Percentiles rank a stretch among this genome's conserved stretches.
Evolutionary conservation across 1,139 yeast genomes (phyloP).

Genomic region (Saccharomyces hybrid): DNA sequence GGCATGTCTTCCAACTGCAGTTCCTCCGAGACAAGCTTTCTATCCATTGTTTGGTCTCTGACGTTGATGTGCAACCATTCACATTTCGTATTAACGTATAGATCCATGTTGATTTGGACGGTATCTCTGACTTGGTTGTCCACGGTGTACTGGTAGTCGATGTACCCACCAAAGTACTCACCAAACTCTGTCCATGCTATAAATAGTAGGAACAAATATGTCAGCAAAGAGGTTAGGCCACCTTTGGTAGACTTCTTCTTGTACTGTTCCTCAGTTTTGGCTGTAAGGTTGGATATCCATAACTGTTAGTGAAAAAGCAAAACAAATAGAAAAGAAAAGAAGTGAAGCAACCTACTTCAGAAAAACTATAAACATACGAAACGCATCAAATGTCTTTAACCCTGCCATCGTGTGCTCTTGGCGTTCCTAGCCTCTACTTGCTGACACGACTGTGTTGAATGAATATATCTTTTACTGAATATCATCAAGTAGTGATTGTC

Average conservation of each 20-base stretch:
- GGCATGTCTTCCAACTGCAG: slow-evolving; percentile 58
- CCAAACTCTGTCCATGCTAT: slow-evolving; percentile 82
- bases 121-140: slow-evolving; percentile 55
- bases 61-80: slow-evolving; percentile 66
- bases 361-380: slow-evolving; percentile 41
- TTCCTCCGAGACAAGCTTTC: slow-evolving; percentile 68
- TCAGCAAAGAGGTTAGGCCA: slow-evolving; percentile 63
- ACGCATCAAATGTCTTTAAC: slow-evolving; percentile 74
- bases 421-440: background rate
- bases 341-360: background rate
- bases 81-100: slow-evolving; percentile 83
- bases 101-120: slow-evolving; percentile 67
- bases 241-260: slow-evolving; percentile 70
- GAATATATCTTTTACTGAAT: background rate
- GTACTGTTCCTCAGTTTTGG: slow-evolving; percentile 76
- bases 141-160: slow-evolving; percentile 71
- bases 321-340: background rate
- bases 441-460: background rate
- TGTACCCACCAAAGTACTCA: slow-evolving; percentile 73
- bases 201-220: slow-evolving; percentile 54
- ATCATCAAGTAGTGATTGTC: too few relatives aligned
- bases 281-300: slow-evolving; percentile 25
- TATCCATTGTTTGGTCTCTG: slow-evolving; percentile 69
- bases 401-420: slow-evolving; percentile 23
- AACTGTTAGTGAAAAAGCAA: slow-evolving; percentile 3